phyloP scores from a whole-genome alignment of 352 stramenopile species.

The Globisporangium uncinulatum region DNA sequence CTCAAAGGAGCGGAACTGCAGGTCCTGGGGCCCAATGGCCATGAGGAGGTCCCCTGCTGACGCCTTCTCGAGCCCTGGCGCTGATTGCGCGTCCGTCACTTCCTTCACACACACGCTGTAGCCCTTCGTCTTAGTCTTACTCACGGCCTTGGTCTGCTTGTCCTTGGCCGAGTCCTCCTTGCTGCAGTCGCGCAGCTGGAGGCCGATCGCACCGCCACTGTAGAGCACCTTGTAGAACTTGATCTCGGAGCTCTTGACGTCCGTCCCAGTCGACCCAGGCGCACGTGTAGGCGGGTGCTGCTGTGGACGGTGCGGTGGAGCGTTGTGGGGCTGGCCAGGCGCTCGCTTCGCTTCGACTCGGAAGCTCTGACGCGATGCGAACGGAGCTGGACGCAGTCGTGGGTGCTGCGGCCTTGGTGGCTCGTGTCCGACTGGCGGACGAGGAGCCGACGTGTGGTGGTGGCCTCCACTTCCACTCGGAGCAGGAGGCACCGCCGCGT shows the following conservation, averaged over 20 bases:
- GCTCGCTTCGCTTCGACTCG: conserved; percentile 26
- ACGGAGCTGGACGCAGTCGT: conserved; percentile 12
- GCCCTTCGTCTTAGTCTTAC: conserved; percentile 55
- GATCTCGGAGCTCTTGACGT: conserved; percentile 29
- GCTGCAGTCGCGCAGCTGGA: conserved; percentile 42
- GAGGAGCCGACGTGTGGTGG: no score
- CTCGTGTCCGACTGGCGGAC: no score
- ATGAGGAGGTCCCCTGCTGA: conserved; percentile 58
- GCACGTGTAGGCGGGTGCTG: conserved; percentile 3
- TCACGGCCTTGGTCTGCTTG: conserved; percentile 42
- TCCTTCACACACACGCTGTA: conserved; percentile 59
- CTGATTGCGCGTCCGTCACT: conserved; percentile 40
- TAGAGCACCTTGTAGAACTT: conserved; percentile 70
- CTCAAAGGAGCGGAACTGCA: conserved; percentile 61
- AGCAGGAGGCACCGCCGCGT: neutral
- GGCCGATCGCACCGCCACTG: conserved; percentile 36
- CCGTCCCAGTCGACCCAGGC: neutral
- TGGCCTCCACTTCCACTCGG: no score
- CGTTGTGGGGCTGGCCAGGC: conserved; percentile 10
- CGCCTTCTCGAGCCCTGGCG: conserved; percentile 47
- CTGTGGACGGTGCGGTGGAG: neutral
- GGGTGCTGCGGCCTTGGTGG: conserved; percentile 2
- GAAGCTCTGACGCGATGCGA: conserved; percentile 50
- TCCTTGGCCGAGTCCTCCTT: conserved; percentile 32
- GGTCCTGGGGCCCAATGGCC: conserved; percentile 54